Base-by-base conservation (phyloP, 176 grass and related monocot species). In the Chloris gayana region DNA sequence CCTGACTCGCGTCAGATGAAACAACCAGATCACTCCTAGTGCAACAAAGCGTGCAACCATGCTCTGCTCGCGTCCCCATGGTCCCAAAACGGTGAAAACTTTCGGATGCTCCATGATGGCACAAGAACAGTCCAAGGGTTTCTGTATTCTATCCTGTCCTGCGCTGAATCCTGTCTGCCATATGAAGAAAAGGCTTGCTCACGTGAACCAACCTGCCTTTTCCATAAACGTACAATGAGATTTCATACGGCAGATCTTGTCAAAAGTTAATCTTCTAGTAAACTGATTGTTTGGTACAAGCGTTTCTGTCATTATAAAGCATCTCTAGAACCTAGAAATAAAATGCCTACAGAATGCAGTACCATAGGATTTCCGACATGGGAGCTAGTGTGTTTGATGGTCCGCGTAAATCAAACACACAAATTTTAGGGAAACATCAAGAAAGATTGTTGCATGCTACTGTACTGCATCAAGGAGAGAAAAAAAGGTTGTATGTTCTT, bases 131-230 rank as follows among this genome's bases (percentile, higher is more conserved):
- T 61, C 75, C 86, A 69, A 61, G 67, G 5, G 75, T 53, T 54
- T 47, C 56, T 35, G 73, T 2, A 64, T 30, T 61, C 60, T 73
- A 69, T 85, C 75, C 26, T 75, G 15, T 25, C 21, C 22, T n/a
- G 6, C 7, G 13, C 83, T 82, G 67, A 73, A 85, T 74, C 73
- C 1, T 82, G 88, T 78, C 87, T 78, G 49, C 73, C 87, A 78
- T 68, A 67, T 62, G 83, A 53, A 35, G 56, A 77, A 85, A 89
- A 64, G 34, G 22, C 13, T 7, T 31, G 1, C 31, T 65, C 72
- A 82, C 87, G 77, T 85, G 77, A 42, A 35, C 6, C 67, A 34
- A 6, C 12, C 15, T 44, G 47, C 67, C 79, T 53, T 76, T 65
- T 56, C 15, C 79, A 29, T 60, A 19, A 61, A 64, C 54, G 70